Evolutionary conservation across 805 yeast species (phyloP).

Genomic region (Candida xiaguanensis): DNA sequence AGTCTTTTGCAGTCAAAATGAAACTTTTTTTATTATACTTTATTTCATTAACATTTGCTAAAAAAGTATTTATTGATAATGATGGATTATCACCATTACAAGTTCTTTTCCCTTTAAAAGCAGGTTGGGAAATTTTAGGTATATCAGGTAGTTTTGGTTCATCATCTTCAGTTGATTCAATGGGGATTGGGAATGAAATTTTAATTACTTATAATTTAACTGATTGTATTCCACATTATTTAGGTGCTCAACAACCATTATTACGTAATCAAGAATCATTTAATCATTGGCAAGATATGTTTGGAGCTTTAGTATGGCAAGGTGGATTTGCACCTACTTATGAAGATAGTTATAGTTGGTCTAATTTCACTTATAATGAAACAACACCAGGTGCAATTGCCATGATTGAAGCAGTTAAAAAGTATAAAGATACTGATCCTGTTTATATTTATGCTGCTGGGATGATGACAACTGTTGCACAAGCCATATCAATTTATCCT

Average conservation of each 20-base stretch:
- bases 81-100: conserved; percentile 39
- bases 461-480: conserved; percentile 43
- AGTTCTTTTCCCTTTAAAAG: conserved; percentile 33
- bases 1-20: not conserved
- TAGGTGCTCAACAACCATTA: conserved; percentile 37
- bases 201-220: conserved; percentile 29
- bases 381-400: conserved; percentile 35
- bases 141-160: conserved; percentile 37
- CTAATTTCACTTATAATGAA: conserved; percentile 24
- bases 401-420: conserved; percentile 37
- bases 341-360: conserved; percentile 28
- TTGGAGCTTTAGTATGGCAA: conserved; percentile 40
- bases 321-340: conserved; percentile 35
- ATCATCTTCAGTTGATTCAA: conserved; percentile 35
- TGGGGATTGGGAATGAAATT: conserved; percentile 28
- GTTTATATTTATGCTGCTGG: conserved; percentile 37
- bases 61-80: conserved; percentile 39
- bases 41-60: not conserved
- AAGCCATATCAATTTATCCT: conserved; percentile 39
- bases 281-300: conserved; percentile 34
- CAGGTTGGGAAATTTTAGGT: conserved; percentile 39
- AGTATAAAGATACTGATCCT: conserved; percentile 32
- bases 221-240: conserved; percentile 32
- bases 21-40: not conserved
- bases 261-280: conserved; percentile 37